Evolutionary conservation across 1,284 basidiomycete species (phyloP).

Genomic region (Heliocybe sulcata): DNA sequence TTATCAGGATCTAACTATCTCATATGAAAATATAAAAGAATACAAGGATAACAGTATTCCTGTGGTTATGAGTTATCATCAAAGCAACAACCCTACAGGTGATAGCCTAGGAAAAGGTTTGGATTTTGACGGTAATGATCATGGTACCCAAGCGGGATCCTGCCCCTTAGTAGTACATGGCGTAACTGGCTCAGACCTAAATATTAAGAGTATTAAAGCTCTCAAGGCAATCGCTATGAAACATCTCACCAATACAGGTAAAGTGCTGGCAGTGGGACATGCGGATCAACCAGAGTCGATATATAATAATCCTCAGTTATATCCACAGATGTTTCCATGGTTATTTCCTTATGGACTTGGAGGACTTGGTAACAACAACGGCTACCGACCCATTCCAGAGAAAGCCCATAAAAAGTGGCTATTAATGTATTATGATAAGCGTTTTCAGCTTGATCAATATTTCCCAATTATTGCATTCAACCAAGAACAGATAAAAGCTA

Average conservation of each 20-base stretch:
- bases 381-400: slow-evolving; percentile 1
- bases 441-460: slow-evolving; percentile 26
- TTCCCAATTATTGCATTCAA: slow-evolving; percentile 32
- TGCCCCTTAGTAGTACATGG: slow-evolving; percentile 16
- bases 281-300: slow-evolving; percentile 9
- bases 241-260: slow-evolving; percentile 12
- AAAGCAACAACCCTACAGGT: too few species aligned
- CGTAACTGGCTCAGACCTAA: slow-evolving; percentile 9
- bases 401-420: slow-evolving; percentile 15
- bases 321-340: slow-evolving; percentile 19
- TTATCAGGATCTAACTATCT: slow-evolving; percentile 19
- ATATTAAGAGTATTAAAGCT: slow-evolving; percentile 2
- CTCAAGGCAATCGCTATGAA: slow-evolving; percentile 11
- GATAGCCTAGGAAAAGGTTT: too few species aligned
- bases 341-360: slow-evolving; percentile 20
- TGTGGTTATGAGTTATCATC: slow-evolving; percentile 5
- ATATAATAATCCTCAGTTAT: slow-evolving; percentile 16
- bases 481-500: slow-evolving; percentile 27
- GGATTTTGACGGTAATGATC: too few species aligned
- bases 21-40: slow-evolving; percentile 13
- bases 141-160: too few species aligned
- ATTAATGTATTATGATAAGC: slow-evolving; percentile 30
- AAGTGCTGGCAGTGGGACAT: slow-evolving; percentile 6
- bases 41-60: slow-evolving; percentile 16
- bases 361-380: slow-evolving; percentile 12